Conservation (phyloP, 2,329 filamentous ascomycete genomes). For the Colletotrichum sublineola region DNA sequence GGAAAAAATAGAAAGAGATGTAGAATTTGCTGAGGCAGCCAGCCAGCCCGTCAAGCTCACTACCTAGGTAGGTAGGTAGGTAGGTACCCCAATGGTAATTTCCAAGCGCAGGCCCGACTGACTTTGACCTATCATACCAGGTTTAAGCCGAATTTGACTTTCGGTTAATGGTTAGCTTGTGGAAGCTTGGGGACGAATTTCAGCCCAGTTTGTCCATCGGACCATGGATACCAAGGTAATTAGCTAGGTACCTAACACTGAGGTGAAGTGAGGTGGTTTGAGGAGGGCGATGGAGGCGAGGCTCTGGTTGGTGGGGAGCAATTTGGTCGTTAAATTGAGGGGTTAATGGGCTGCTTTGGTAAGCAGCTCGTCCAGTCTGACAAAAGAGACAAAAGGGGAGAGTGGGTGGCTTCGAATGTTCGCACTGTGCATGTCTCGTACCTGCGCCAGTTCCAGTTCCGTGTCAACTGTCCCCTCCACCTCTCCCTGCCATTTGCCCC, state of each 20-base stretch:
- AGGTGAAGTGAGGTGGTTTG: too few relatives aligned
- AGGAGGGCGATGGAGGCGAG: neutral
- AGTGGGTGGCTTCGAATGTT: too few relatives aligned
- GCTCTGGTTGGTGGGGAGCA: constrained; percentile 1
- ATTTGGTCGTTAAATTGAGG: constrained; percentile 8
- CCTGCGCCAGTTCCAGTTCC: constrained; percentile 21
- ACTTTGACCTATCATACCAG: neutral
- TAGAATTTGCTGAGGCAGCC: neutral
- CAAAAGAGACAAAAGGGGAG: neutral
- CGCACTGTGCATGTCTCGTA: constrained; percentile 34
- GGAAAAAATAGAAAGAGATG: neutral
- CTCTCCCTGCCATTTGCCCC: constrained; percentile 17
- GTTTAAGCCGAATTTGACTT: neutral
- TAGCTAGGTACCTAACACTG: neutral
- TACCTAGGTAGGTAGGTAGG: too few relatives aligned
- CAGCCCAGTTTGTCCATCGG: neutral
- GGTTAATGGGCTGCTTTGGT: constrained; percentile 27
- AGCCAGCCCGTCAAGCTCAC: too few relatives aligned
- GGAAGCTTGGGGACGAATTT: neutral
- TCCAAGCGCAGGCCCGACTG: neutral
- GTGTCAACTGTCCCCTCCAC: constrained; percentile 7
- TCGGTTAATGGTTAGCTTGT: neutral
- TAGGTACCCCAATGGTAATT: neutral
- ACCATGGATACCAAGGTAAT: neutral
- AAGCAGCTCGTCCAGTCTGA: neutral